phyloP scores from a whole-genome alignment of 495 filamentous ascomycete species.

The Podospora didyma region DNA sequence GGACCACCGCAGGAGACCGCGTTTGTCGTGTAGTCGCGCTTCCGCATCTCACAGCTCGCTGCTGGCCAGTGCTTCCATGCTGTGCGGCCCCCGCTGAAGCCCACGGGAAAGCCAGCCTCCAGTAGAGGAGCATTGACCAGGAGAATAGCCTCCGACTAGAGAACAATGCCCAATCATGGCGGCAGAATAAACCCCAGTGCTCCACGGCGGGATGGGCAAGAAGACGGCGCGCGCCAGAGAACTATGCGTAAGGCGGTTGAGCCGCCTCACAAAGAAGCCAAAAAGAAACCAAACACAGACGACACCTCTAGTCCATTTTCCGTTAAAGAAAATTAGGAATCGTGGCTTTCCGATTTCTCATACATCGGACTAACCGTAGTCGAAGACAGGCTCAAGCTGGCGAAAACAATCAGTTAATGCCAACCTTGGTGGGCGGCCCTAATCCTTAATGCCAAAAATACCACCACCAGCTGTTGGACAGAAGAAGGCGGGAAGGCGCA shows the following conservation, averaged over 20 bases:
- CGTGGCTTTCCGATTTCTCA: too few relatives aligned
- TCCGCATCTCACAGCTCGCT: constrained; percentile 5
- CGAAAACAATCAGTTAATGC: background rate
- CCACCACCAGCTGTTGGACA: background rate
- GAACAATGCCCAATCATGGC: constrained; percentile 8
- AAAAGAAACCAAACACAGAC: too few relatives aligned
- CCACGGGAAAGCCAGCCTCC: background rate
- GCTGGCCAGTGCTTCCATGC: constrained; percentile 15
- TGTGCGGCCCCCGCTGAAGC: constrained; percentile 1
- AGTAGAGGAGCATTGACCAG: constrained; percentile 2
- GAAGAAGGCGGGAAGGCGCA: constrained; percentile 1
- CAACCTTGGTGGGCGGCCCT: background rate
- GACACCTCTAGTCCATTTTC: too few relatives aligned
- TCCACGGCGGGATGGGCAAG: background rate
- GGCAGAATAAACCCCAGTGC: background rate
- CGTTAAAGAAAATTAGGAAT: too few relatives aligned
- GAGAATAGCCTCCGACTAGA: background rate
- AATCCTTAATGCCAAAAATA: constrained; percentile 5
- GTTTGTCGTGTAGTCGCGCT: constrained; percentile 8
- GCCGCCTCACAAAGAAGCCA: background rate
- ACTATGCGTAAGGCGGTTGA: background rate
- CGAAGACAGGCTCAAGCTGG: too few relatives aligned
- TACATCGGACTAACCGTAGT: too few relatives aligned
- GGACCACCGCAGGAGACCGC: background rate
- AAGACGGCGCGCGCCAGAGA: background rate